These are phyloP conservation scores for Fusarium graminum DNA, from an alignment of 2,329 filamentous ascomycete species.

Conservation along the genomic window DNA sequence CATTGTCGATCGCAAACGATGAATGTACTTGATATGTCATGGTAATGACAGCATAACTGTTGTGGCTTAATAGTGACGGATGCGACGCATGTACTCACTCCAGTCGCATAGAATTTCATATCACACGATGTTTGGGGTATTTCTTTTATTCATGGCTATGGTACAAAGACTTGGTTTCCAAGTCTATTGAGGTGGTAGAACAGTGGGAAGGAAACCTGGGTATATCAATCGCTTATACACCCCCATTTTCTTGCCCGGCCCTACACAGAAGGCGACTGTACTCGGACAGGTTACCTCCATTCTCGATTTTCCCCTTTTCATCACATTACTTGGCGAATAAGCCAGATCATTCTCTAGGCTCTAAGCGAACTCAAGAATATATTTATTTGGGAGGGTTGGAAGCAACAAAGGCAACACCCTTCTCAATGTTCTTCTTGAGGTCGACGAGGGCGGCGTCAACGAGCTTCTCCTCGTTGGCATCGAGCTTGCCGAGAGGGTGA, in stretches of 20 bases:
- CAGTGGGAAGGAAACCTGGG: conserved; percentile 44
- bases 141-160: conserved; percentile 51
- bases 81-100: not conserved
- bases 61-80: not conserved
- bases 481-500: conserved; percentile 85
- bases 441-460: conserved; percentile 86
- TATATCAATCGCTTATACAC: conserved; percentile 45
- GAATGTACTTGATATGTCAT: not conserved
- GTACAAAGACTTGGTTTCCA: conserved; percentile 53
- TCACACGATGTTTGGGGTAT: conserved; percentile 31
- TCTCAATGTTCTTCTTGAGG: conserved; percentile 94
- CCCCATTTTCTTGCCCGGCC: conserved; percentile 29
- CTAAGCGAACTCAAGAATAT: conserved; percentile 9
- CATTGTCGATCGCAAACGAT: not conserved
- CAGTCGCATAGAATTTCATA: not conserved
- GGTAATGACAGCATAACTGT: not conserved
- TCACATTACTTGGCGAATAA: conserved; percentile 15
- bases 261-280: conserved; percentile 33
- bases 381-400: conserved; percentile 71
- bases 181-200: conserved; percentile 53
- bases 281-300: conserved; percentile 26
- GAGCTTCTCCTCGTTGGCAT: conserved; percentile 88
- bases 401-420: conserved; percentile 77
- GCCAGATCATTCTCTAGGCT: conserved; percentile 19
- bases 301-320: conserved; percentile 38